Evolutionary conservation across 2,329 filamentous ascomycete species (phyloP).

Genomic region (Colletotrichum sp.): DNA sequence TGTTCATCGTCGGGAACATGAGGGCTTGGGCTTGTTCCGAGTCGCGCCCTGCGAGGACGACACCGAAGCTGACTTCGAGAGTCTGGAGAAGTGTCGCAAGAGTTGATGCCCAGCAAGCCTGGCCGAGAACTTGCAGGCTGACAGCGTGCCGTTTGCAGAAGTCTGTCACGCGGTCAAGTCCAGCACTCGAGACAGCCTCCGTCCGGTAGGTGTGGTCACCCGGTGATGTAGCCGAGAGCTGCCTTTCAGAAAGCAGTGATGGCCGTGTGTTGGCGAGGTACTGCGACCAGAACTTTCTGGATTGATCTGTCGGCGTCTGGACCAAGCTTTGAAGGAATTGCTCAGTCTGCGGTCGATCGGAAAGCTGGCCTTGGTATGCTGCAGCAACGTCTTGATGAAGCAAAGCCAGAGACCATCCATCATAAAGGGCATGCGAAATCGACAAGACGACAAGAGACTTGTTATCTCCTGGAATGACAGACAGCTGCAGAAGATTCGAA

Average conservation of each 20-base stretch:
- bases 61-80: conserved; percentile 82
- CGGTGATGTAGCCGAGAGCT: conserved; percentile 30
- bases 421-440: conserved; percentile 86
- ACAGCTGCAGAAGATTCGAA: conserved; percentile 54
- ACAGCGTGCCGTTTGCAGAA: conserved; percentile 72
- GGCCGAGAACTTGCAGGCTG: conserved; percentile 78
- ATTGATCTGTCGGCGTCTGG: conserved; percentile 35
- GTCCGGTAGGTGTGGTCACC: conserved; percentile 43
- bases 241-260: conserved; percentile 32
- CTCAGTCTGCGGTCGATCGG: conserved; percentile 52
- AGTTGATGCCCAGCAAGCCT: conserved; percentile 77
- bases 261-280: conserved; percentile 60
- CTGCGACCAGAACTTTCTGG: conserved; percentile 71
- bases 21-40: conserved; percentile 69
- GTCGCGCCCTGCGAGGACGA: conserved; percentile 85
- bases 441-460: conserved; percentile 65
- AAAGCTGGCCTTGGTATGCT: conserved; percentile 61
- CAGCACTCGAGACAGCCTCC: conserved; percentile 36
- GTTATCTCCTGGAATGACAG: conserved; percentile 38
- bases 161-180: conserved; percentile 30
- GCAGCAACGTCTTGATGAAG: conserved; percentile 73
- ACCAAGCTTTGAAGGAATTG: conserved; percentile 61
- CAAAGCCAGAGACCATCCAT: conserved; percentile 82
- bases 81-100: conserved; percentile 67
- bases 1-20: conserved; percentile 93